These are phyloP conservation scores for Aspergillus cristatus DNA, from an alignment of 495 filamentous ascomycete species.

Conservation along the genomic window DNA sequence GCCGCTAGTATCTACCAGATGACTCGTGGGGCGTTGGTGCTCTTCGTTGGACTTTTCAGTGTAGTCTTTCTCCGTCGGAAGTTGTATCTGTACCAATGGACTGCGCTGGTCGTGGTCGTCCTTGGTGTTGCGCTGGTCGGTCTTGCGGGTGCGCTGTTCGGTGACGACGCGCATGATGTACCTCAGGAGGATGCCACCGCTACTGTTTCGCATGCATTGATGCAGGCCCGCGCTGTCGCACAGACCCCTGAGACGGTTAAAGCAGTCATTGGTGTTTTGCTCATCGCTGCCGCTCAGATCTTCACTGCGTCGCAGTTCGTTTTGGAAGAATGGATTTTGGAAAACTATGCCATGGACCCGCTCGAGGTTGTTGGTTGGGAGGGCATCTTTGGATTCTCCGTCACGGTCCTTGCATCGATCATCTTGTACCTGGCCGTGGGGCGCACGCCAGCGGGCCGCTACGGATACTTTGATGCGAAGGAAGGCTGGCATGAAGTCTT, in stretches of 20 bases:
- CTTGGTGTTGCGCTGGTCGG: conserved; percentile 84
- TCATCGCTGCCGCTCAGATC: conserved; percentile 90
- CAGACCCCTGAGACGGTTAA: conserved; percentile 52
- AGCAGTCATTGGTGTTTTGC: conserved; percentile 70
- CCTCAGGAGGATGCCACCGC: conserved; percentile 24
- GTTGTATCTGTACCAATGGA: conserved; percentile 79
- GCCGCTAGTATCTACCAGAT: conserved; percentile 97
- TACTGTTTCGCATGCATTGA: conserved; percentile 13
- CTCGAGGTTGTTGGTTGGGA: conserved; percentile 94
- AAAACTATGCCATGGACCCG: conserved; percentile 80
- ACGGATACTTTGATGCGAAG: conserved; percentile 81
- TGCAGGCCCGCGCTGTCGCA: conserved; percentile 20
- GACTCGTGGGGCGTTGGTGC: conserved; percentile 86
- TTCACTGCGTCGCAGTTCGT: conserved; percentile 97
- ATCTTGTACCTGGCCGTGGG: conserved; percentile 71
- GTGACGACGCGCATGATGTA: conserved; percentile 46
- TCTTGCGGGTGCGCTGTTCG: conserved; percentile 72
- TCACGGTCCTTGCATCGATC: conserved; percentile 71
- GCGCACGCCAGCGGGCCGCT: conserved; percentile 57
- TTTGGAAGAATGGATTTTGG: conserved; percentile 86
- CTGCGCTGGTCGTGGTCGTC: conserved; percentile 76
- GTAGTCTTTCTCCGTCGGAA: conserved; percentile 77
- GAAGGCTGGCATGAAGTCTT: conserved; percentile 76
- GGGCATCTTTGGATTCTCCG: conserved; percentile 81
- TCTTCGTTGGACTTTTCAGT: conserved; percentile 93